Base-by-base conservation (phyloP, 2,329 filamentous ascomycete species). In the Aspergillus hiratsukae region DNA sequence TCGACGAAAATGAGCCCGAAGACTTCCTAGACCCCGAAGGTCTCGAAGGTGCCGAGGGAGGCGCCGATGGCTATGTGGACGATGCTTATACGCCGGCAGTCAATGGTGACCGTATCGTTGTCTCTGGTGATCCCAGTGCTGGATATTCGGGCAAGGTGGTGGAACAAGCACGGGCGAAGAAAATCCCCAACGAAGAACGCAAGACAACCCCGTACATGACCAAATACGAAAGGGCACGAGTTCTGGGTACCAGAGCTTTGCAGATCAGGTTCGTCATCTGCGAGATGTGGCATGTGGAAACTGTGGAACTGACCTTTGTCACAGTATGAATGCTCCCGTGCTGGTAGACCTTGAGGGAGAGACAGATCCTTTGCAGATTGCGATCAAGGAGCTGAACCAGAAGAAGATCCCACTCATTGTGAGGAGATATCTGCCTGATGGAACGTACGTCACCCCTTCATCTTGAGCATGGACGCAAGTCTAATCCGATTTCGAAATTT, bases 361-460 rank as follows among this genome's bases (percentile, higher is more conserved):
- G 81, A 97, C 94, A 52, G 94, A 99, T 78, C 94, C 94, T 48
- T 81, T 99, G 55, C 91, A 97, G 76, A 97, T 99, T 72, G 94
- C 94, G 25, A 89, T 97, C 75, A 97, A 97, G 79, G 94, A 99
- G 78, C 81, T 99, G 73, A 86, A 90, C 62, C 92, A 97, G 80
- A 97, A 97, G 84, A 99, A 99, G 83, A 96, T 99, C 54, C 94
- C 94, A 25, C 78, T 99, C 59, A 94, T 99, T 56, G 90, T 99
- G 62, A 86, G 94, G 73, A 86, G 94, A 71, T 99, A 97, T 78
- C 83, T 99, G 72, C 94, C 94, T 23, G 94, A 99, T 78, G 94
- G 94, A 80, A 96, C 85, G 90, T 95, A 82, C 81, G 90, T 51
- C 25, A 19, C 53, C 35, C 52, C 41, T 45, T 14, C 23, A 41